Percentiles rank a stretch among this genome's conserved stretches.
Evolutionary conservation across 805 yeast genomes (phyloP).

Genomic region (Candida broadrunensis): DNA sequence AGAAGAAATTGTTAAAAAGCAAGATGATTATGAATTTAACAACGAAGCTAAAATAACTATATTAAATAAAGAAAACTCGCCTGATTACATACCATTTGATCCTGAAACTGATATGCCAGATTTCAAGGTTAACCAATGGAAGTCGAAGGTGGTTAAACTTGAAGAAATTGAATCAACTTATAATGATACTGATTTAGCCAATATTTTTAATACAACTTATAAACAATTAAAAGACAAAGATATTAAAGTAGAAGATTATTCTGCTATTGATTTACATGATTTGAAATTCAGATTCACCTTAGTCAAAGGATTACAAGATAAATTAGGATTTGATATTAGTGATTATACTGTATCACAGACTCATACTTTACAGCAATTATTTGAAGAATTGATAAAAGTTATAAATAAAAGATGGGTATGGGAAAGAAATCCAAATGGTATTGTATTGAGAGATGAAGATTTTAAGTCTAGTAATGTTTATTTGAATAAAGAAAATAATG

Average conservation of each 20-base stretch:
- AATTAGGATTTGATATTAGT: conserved; percentile 50
- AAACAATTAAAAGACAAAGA: conserved; percentile 12
- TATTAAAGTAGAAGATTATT: conserved; percentile 8
- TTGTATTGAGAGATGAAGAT: conserved; percentile 54
- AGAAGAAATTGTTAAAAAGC: conserved; percentile 32
- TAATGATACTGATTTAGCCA: conserved; percentile 17
- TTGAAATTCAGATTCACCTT: conserved; percentile 48
- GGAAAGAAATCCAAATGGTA: conserved; percentile 75
- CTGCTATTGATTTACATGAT: conserved; percentile 30
- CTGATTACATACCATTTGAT: conserved; percentile 22
- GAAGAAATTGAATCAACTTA: conserved; percentile 28
- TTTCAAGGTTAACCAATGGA: conserved; percentile 37
- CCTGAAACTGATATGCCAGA: conserved; percentile 30
- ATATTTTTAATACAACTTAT: conserved; percentile 24
- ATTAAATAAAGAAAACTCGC: conserved; percentile 35
- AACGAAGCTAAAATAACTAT: conserved; percentile 30
- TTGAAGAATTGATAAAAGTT: conserved; percentile 33
- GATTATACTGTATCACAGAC: conserved; percentile 47
- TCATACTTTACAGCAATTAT: conserved; percentile 37
- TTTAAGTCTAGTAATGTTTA: conserved; percentile 58
- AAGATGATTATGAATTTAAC: conserved; percentile 35
- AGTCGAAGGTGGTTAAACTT: conserved; percentile 16
- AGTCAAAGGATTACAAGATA: conserved; percentile 45
- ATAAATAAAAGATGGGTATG: conserved; percentile 44
- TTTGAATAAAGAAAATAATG: conserved; percentile 49